Conservation (phyloP, 176 grass and related monocot genomes). For the Poa pratensis region DNA sequence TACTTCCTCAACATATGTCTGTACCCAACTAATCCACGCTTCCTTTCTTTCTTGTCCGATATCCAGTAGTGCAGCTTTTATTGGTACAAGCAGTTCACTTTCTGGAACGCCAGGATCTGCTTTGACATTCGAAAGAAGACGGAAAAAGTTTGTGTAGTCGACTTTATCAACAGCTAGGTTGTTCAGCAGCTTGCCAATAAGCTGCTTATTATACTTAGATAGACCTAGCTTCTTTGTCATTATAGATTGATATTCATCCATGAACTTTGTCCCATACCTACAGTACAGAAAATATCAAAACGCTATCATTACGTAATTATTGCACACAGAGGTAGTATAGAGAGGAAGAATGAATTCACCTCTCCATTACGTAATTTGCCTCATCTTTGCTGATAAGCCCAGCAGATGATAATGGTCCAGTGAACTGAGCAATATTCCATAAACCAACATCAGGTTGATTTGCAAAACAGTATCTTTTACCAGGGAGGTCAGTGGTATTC, state of each 20-base stretch:
- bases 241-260: constrained; percentile 98
- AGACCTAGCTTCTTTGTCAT: constrained; percentile 93
- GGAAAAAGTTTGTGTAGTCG: constrained; percentile 96
- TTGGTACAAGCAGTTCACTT: constrained; percentile 73
- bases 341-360: constrained; percentile 53
- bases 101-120: constrained; percentile 64
- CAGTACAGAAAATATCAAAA: constrained; percentile 35
- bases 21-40: constrained; percentile 91
- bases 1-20: constrained; percentile 96
- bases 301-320: background rate
- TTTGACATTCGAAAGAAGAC: constrained; percentile 89
- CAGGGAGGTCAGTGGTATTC: constrained; percentile 94
- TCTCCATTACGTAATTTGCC: constrained; percentile 95
- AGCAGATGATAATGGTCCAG: constrained; percentile 69
- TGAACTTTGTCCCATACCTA: constrained; percentile 96
- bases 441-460: constrained; percentile 97
- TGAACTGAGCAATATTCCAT: constrained; percentile 97
- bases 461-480: constrained; percentile 92
- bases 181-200: constrained; percentile 81
- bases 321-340: background rate
- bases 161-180: constrained; percentile 96
- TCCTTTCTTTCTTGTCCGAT: constrained; percentile 98
- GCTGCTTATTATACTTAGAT: constrained; percentile 89
- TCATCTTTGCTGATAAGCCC: constrained; percentile 88
- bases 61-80: constrained; percentile 93